phyloP scores from a whole-genome alignment of 176 grass and related monocot genomes.

The Musa troglodytarum region DNA sequence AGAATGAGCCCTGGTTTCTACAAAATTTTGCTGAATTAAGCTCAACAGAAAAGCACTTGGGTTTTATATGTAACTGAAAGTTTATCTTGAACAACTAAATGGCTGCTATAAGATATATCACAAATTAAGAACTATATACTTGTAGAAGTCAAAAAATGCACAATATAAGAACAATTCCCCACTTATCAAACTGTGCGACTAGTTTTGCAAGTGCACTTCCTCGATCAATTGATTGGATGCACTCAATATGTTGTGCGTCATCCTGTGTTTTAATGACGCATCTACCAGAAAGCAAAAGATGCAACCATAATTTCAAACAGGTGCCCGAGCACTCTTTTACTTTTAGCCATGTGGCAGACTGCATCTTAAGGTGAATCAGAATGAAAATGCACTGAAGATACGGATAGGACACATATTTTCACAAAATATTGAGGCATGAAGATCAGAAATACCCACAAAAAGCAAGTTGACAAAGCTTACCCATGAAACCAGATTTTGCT shows the following conservation, averaged over 20 bases:
- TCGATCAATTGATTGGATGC: neutral
- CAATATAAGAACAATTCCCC: neutral
- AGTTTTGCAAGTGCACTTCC: neutral
- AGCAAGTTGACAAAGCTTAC: slow-evolving; percentile 1
- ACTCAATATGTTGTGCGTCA: neutral
- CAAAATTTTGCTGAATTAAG: neutral
- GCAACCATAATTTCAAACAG: too few relatives aligned
- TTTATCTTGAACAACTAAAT: neutral
- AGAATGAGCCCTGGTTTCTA: too few relatives aligned
- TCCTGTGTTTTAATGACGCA: neutral
- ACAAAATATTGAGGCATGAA: neutral
- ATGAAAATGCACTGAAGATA: too few relatives aligned
- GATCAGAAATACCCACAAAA: neutral
- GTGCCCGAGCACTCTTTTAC: too few relatives aligned
- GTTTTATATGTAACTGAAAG: neutral
- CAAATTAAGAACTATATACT: neutral
- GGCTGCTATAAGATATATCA: neutral
- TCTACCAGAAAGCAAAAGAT: too few relatives aligned
- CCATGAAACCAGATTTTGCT: slow-evolving; percentile 27
- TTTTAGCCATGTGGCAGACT: too few relatives aligned
- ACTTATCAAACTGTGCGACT: neutral
- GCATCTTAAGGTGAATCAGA: too few relatives aligned
- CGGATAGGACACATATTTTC: too few relatives aligned
- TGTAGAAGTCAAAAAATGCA: neutral
- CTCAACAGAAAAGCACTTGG: neutral